Percentiles rank a stretch among this genome's conserved stretches.
These are phyloP conservation scores for Sarocladium kiliense DNA, from an alignment of 2,329 filamentous ascomycete genomes.

Conservation along the genomic window DNA sequence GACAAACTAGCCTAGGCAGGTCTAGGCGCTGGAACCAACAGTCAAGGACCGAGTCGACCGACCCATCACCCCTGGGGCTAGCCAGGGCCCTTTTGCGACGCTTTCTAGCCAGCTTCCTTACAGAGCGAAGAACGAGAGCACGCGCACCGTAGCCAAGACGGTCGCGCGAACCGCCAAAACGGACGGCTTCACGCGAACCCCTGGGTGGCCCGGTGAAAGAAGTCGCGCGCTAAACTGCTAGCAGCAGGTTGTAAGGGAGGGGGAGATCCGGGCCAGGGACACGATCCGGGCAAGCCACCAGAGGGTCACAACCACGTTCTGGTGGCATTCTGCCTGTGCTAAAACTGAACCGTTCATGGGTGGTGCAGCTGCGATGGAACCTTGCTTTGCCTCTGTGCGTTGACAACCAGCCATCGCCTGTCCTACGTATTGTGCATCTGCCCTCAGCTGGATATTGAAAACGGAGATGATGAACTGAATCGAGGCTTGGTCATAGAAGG, in stretches of 20 bases:
- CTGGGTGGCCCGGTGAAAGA: not conserved
- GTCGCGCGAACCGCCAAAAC: not conserved
- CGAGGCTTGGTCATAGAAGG: too few species aligned
- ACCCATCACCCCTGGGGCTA: not conserved
- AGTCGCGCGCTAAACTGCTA: not conserved
- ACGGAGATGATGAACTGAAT: not conserved
- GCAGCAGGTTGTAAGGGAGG: slow-evolving; percentile 4
- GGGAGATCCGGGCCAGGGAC: slow-evolving; percentile 2
- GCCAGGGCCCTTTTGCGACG: not conserved
- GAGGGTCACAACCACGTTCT: not conserved
- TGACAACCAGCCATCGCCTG: not conserved
- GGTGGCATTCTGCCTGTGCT: not conserved
- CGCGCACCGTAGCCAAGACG: slow-evolving; percentile 2
- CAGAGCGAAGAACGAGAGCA: not conserved
- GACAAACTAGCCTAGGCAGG: not conserved
- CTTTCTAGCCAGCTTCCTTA: slow-evolving; percentile 5
- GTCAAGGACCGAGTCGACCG: not conserved
- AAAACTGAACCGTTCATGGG: not conserved
- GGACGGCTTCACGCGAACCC: not conserved
- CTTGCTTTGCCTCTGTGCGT: not conserved
- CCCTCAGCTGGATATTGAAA: too few species aligned
- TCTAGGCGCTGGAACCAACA: not conserved
- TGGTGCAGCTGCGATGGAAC: not conserved
- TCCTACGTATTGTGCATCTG: not conserved
- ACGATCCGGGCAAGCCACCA: not conserved